Base-by-base conservation (phyloP, 2,329 filamentous ascomycete species). In the Diaporthe eres region DNA sequence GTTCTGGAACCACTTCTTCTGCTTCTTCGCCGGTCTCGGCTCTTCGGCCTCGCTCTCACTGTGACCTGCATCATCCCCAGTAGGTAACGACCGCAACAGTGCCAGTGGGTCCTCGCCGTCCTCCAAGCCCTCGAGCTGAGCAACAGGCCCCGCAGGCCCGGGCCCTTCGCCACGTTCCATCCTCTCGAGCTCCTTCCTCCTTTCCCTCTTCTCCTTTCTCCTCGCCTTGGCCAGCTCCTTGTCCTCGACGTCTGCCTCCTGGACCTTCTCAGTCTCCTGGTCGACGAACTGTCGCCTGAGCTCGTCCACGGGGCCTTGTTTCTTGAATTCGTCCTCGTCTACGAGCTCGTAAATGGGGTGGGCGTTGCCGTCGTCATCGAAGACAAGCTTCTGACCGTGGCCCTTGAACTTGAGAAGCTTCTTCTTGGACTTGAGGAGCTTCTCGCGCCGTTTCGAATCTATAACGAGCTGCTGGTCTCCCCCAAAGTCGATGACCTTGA, bases 391-490 rank as follows among this genome's bases (percentile, higher is more conserved):
- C 55, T 91, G 93, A 17, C 95, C 94, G 82, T 93, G 94, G 81
- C 95, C 94, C 87, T 95, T 97, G 87, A 95, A 94, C 83, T 98
- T 97, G 82, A 95, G 90, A 78, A 98, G 90, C 85, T 97, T 94
- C 89, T 98, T 98, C 89, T 98, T 98, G 28, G 94, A 97, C 81
- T 94, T 94, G 78, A 98, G 90, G n/a, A 98, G 90, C 86, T 98
- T 98, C 85, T 98, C 96, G 79, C 95, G 93, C 34, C 97, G 95
- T 84, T 98, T 97, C 17, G 95, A 98, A 86, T 99, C 97, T 77
- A 99, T 92, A 28, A 98, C 87, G 60, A 98, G 88, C 2, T 94
- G 91, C 39, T 94, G 91, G 67, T 94, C 91, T 77, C 90, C 91
- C 72, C 93, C 92, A 17, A 94, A 88, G 53, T 90, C 85, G 67